phyloP scores from a whole-genome alignment of 495 filamentous ascomycete species.

The Hypoxylon trugodes region DNA sequence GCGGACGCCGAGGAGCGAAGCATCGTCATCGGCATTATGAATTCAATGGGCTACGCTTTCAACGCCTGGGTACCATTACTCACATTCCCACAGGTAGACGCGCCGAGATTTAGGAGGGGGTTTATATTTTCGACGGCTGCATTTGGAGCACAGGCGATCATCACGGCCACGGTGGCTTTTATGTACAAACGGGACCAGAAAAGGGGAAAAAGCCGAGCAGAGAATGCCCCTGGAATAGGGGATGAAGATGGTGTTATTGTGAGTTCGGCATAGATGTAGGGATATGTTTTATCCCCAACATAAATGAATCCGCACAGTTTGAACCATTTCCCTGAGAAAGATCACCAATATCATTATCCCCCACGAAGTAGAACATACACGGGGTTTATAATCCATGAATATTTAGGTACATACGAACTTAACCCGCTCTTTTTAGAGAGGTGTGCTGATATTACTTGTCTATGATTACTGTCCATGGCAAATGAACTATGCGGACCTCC shows the following conservation, averaged over 20 bases:
- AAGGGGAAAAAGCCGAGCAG: constrained; percentile 8
- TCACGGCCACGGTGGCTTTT: constrained; percentile 39
- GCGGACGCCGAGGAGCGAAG: constrained; percentile 59
- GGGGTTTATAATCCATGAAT: too few relatives aligned
- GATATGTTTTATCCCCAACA: too few relatives aligned
- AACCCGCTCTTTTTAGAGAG: too few relatives aligned
- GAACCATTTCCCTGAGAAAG: too few relatives aligned
- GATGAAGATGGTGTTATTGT: constrained; percentile 27
- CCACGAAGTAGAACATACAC: too few relatives aligned
- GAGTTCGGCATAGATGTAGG: too few relatives aligned
- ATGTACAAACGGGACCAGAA: constrained; percentile 40
- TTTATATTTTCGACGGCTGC: constrained; percentile 42
- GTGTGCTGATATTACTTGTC: too few relatives aligned
- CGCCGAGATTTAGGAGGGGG: constrained; percentile 51
- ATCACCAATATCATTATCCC: too few relatives aligned
- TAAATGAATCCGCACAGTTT: too few relatives aligned
- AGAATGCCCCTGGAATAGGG: not conserved
- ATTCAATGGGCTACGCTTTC: constrained; percentile 60
- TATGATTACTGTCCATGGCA: too few relatives aligned
- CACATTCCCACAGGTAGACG: constrained; percentile 52
- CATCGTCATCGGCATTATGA: constrained; percentile 60
- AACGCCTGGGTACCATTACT: constrained; percentile 54
- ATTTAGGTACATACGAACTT: too few relatives aligned
- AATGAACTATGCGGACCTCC: too few relatives aligned
- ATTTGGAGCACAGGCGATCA: constrained; percentile 40